Percentiles rank a stretch among this genome's conserved stretches.
Evolutionary conservation across 108 stramenopile species (phyloP).

Genomic region (Cyclotella baltica): DNA sequence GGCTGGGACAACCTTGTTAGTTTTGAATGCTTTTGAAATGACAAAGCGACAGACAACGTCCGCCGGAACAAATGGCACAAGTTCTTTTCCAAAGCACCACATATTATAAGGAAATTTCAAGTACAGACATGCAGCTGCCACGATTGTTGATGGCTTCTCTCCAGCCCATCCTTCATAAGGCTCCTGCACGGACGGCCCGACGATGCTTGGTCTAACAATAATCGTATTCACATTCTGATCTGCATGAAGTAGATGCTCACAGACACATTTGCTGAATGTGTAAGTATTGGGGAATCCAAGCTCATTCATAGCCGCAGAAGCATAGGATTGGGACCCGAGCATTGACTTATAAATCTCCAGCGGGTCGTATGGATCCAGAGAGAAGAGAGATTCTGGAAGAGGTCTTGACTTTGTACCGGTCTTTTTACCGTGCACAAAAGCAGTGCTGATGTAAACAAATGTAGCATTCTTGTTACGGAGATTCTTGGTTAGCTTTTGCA

Average conservation of each 20-base stretch:
- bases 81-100: constrained; percentile 74
- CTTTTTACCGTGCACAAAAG: constrained; percentile 84
- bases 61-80: constrained; percentile 80
- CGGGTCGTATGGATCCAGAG: constrained; percentile 68
- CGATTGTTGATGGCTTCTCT: constrained; percentile 86
- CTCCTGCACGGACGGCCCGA: constrained; percentile 78
- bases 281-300: constrained; percentile 87
- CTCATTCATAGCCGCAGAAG: constrained; percentile 81
- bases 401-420: constrained; percentile 67
- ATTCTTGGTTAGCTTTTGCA: constrained; percentile 61
- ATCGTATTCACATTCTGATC: constrained; percentile 58
- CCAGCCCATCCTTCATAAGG: constrained; percentile 90
- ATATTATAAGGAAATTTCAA: constrained; percentile 79
- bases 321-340: constrained; percentile 76
- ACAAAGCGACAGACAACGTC: constrained; percentile 81
- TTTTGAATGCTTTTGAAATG: constrained; percentile 62
- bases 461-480: constrained; percentile 55
- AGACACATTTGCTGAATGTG: constrained; percentile 89
- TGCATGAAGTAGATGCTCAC: constrained; percentile 78
- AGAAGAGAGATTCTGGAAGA: constrained; percentile 67
- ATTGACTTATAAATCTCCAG: constrained; percentile 77
- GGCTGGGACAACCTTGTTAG: background rate
- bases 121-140: constrained; percentile 84
- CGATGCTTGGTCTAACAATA: constrained; percentile 88
- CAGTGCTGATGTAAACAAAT: constrained; percentile 88